Evolutionary conservation across 495 filamentous ascomycete genomes (phyloP).

Genomic region (Penicillium paxilli): DNA sequence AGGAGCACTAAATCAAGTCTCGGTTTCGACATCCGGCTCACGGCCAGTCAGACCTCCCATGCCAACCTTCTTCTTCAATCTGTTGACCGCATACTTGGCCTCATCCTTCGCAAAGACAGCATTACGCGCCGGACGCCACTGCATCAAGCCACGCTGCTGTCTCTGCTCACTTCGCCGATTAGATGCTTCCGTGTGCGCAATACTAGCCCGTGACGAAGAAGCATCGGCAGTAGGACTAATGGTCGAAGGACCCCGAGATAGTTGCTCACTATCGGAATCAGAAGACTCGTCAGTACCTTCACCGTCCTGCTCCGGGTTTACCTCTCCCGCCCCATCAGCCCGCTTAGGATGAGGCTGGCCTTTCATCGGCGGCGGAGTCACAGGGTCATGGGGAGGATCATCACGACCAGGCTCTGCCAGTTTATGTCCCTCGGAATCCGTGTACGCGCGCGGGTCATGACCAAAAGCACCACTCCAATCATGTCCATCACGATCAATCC

Average conservation of each 20-base stretch:
- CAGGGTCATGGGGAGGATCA: slow-evolving; percentile 59
- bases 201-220: slow-evolving; percentile 15
- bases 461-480: slow-evolving; percentile 92
- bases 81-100: slow-evolving; percentile 47
- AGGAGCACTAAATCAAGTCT: slow-evolving; percentile 31
- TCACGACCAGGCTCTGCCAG: slow-evolving; percentile 55
- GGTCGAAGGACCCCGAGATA: slow-evolving; percentile 19
- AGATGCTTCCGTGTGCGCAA: slow-evolving; percentile 29
- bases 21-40: slow-evolving; percentile 56
- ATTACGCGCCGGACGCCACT: slow-evolving; percentile 57
- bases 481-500: slow-evolving; percentile 76
- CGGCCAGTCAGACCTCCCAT: slow-evolving; percentile 47
- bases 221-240: slow-evolving; percentile 9
- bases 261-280: slow-evolving; percentile 10
- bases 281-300: slow-evolving; percentile 15
- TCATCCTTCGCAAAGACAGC: slow-evolving; percentile 52
- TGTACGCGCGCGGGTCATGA: slow-evolving; percentile 57
- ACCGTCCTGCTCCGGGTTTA: slow-evolving; percentile 4
- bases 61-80: slow-evolving; percentile 47
- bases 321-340: slow-evolving; percentile 1
- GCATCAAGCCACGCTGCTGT: slow-evolving; percentile 53
- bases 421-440: slow-evolving; percentile 52
- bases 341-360: slow-evolving; percentile 24
- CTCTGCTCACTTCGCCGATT: slow-evolving; percentile 51
- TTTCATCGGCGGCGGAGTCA: slow-evolving; percentile 44